A percentile compares a stretch with the other conserved stretches of the same genome.
phyloP scores from a whole-genome alignment of 2,329 filamentous ascomycete genomes.

The Daldinia sp. region DNA sequence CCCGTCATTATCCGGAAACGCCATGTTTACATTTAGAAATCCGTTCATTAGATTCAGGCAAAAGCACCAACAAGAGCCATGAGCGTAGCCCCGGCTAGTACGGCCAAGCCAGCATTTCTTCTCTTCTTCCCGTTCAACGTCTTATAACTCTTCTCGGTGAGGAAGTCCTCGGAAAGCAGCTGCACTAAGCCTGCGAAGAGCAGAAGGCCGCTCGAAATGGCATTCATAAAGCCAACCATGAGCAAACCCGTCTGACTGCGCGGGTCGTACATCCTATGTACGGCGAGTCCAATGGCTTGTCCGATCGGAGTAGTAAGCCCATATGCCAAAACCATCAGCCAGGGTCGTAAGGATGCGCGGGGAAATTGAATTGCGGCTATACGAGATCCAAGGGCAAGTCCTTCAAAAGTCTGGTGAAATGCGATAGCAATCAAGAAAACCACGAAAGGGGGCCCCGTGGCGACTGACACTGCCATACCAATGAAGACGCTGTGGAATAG shows the following conservation, averaged over 20 bases:
- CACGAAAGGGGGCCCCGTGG: constrained; percentile 81
- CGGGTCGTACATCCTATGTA: constrained; percentile 85
- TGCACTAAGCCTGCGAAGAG: constrained; percentile 88
- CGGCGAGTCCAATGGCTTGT: constrained; percentile 82
- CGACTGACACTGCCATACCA: constrained; percentile 86
- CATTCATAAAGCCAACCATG: constrained; percentile 89
- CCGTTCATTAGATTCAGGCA: constrained; percentile 61
- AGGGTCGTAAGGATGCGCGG: constrained; percentile 78
- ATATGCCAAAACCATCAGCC: constrained; percentile 84
- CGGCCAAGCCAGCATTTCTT: constrained; percentile 71
- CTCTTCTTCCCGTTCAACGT: constrained; percentile 71
- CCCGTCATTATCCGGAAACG: constrained; percentile 25
- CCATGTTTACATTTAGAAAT: constrained; percentile 18
- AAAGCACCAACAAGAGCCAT: constrained; percentile 82
- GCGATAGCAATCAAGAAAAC: constrained; percentile 84
- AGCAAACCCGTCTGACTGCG: constrained; percentile 79
- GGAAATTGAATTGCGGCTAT: constrained; percentile 88
- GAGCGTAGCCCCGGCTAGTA: constrained; percentile 72
- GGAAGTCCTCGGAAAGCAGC: constrained; percentile 85
- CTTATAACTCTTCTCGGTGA: constrained; percentile 80
- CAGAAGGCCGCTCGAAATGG: constrained; percentile 82
- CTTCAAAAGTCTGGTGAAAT: constrained; percentile 91
- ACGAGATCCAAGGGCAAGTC: constrained; percentile 84
- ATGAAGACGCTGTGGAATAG: constrained; percentile 89
- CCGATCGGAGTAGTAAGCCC: constrained; percentile 83